Conservation (phyloP, 169 alveolate species). For the Eimeria sp. region DNA sequence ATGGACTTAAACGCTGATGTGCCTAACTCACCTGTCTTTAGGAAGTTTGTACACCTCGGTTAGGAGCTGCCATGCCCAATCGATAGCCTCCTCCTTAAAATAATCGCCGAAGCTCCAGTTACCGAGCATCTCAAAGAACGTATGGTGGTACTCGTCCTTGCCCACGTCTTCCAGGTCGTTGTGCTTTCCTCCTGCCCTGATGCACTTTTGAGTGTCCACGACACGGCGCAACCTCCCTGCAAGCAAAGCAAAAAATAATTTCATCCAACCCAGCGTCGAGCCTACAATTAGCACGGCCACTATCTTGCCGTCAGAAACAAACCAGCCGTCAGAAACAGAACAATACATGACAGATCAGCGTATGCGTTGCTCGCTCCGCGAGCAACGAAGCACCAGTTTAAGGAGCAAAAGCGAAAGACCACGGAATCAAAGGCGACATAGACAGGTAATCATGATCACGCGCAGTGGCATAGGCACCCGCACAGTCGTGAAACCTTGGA, state of each 20-base stretch:
- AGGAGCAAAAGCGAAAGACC: background rate
- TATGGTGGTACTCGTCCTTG: constrained; percentile 97
- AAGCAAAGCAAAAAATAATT: background rate
- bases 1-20: background rate
- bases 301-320: background rate
- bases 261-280: background rate
- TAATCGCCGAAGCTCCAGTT: constrained; percentile 98
- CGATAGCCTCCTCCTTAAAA: constrained; percentile 96
- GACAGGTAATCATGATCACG: too few species aligned
- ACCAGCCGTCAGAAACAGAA: background rate
- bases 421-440: too few species aligned
- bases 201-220: constrained; percentile 97
- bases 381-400: background rate
- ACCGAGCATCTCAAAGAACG: constrained; percentile 98
- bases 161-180: constrained; percentile 97
- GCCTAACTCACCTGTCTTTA: constrained; percentile 83
- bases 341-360: background rate
- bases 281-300: background rate
- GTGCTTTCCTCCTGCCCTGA: constrained; percentile 95
- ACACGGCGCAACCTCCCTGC: constrained; percentile 91
- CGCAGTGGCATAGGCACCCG: background rate
- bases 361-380: background rate
- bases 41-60: constrained; percentile 93
- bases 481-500: background rate
- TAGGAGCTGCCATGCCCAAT: constrained; percentile 96